phyloP scores from a whole-genome alignment of 1,139 yeast genomes.

The Saccharomycopsis phalli region DNA sequence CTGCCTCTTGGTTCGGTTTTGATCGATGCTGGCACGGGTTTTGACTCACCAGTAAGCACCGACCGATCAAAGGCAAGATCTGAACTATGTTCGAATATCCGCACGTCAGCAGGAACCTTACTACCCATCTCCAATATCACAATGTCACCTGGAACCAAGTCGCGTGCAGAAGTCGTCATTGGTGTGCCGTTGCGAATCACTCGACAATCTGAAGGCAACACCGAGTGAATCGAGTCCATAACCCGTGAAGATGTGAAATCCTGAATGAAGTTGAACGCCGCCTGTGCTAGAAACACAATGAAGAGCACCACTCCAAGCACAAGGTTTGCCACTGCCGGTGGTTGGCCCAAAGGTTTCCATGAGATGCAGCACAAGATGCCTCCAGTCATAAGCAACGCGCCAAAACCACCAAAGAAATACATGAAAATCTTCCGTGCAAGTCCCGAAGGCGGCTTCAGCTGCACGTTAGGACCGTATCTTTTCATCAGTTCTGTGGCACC shows the following conservation, averaged over 20 bases:
- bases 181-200: slow-evolving; percentile 37
- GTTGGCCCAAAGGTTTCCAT: slow-evolving; percentile 46
- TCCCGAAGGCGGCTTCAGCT: slow-evolving; percentile 33
- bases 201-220: slow-evolving; percentile 38
- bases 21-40: slow-evolving; percentile 36
- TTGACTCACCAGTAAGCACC: slow-evolving; percentile 45
- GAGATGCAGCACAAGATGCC: slow-evolving; percentile 39
- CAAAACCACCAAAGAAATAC: slow-evolving; percentile 46
- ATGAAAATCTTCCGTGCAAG: slow-evolving; percentile 30
- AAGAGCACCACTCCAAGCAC: slow-evolving; percentile 39
- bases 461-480: slow-evolving; percentile 32
- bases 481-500: slow-evolving; percentile 19
- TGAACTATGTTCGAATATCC: slow-evolving; percentile 28
- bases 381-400: slow-evolving; percentile 36
- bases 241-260: slow-evolving; percentile 42
- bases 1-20: slow-evolving; percentile 27
- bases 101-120: slow-evolving; percentile 45
- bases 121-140: slow-evolving; percentile 37
- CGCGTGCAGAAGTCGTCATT: slow-evolving; percentile 30
- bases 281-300: slow-evolving; percentile 39
- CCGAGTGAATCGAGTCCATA: slow-evolving; percentile 39
- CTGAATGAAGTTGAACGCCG: slow-evolving; percentile 40
- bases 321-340: slow-evolving; percentile 40
- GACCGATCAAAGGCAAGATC: slow-evolving; percentile 46
- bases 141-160: slow-evolving; percentile 45